A percentile compares a stretch with the other conserved stretches of the same genome.
Evolutionary conservation across 257 asterid genomes (phyloP).

Genomic region (Plantago ovata): DNA sequence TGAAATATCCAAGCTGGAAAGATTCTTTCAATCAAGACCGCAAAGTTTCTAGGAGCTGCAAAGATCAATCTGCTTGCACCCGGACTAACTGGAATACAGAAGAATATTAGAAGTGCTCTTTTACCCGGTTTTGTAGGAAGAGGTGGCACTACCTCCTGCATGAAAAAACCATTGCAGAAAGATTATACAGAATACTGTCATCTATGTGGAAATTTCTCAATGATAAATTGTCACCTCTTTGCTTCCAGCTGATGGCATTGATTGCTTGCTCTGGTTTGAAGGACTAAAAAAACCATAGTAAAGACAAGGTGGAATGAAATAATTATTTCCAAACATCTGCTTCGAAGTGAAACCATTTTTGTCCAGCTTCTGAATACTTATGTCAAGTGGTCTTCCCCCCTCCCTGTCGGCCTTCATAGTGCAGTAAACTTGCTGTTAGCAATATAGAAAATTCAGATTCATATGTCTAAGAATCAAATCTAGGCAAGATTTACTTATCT

Average conservation of each 20-base stretch:
- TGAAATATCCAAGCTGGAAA: constrained; percentile 78
- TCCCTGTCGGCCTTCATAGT: constrained; percentile 84
- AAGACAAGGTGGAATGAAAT: constrained; percentile 64
- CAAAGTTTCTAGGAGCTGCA: constrained; percentile 67
- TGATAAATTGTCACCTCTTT: constrained; percentile 34
- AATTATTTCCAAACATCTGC: constrained; percentile 32
- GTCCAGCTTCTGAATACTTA: constrained; percentile 41
- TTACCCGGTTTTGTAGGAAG: constrained; percentile 23
- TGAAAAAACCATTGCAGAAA: constrained; percentile 10
- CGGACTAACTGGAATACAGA: constrained; percentile 81
- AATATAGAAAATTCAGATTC: constrained; percentile 5
- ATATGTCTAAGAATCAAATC: constrained; percentile 5
- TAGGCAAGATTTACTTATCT: constrained; percentile 56
- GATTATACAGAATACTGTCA: not conserved
- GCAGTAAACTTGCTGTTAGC: constrained; percentile 42
- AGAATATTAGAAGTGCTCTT: constrained; percentile 45
- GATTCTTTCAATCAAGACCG: constrained; percentile 53
- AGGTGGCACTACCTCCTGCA: constrained; percentile 40
- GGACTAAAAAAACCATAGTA: constrained; percentile 41
- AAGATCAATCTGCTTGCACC: constrained; percentile 81
- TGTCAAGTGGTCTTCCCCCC: constrained; percentile 77
- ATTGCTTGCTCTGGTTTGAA: constrained; percentile 26
- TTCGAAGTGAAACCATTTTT: constrained; percentile 53
- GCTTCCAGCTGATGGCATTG: constrained; percentile 35
- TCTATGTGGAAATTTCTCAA: not conserved